Conservation (phyloP, 345 rosid species). For the Barbarea vulgaris region DNA sequence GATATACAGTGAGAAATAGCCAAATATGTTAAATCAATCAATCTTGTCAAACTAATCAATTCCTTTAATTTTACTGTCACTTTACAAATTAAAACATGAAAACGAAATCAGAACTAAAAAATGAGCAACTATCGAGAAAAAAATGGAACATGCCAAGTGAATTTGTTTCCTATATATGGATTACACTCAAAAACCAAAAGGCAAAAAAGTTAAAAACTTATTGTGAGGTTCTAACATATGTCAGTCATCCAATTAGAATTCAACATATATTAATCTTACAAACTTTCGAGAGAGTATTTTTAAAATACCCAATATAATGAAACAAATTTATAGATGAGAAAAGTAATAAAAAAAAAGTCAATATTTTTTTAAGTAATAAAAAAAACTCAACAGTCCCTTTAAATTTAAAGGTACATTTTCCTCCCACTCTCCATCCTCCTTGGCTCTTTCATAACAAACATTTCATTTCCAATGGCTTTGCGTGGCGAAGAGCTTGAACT, state of each 20-base stretch:
- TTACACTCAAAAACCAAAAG: slow-evolving; percentile 1
- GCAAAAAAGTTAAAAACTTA: not conserved
- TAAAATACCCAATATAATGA: not conserved
- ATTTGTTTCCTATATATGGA: slow-evolving; percentile 20
- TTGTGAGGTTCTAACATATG: not conserved
- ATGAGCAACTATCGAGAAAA: not conserved
- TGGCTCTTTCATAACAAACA: not conserved
- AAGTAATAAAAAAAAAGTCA: not conserved
- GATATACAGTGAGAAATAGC: not conserved
- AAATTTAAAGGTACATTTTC: not conserved
- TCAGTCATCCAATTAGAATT: not conserved
- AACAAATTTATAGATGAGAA: not conserved
- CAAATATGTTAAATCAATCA: slow-evolving; percentile 21
- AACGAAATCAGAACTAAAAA: not conserved
- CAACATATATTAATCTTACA: not conserved
- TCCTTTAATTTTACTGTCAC: not conserved
- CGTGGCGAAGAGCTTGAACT: slow-evolving; percentile 40
- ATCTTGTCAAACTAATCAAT: not conserved
- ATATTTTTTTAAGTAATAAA: not conserved
- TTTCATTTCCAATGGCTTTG: slow-evolving; percentile 12
- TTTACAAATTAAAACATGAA: slow-evolving; percentile 8
- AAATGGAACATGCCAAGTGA: slow-evolving; percentile 2
- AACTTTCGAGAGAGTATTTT: not conserved
- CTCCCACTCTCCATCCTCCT: not conserved
- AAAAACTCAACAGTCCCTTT: not conserved